Evolutionary conservation across 768 basidiomycete genomes (phyloP), one percentile per base, ranked within the genome.

Genomic region (Boletus rufocinnamomeus): DNA sequence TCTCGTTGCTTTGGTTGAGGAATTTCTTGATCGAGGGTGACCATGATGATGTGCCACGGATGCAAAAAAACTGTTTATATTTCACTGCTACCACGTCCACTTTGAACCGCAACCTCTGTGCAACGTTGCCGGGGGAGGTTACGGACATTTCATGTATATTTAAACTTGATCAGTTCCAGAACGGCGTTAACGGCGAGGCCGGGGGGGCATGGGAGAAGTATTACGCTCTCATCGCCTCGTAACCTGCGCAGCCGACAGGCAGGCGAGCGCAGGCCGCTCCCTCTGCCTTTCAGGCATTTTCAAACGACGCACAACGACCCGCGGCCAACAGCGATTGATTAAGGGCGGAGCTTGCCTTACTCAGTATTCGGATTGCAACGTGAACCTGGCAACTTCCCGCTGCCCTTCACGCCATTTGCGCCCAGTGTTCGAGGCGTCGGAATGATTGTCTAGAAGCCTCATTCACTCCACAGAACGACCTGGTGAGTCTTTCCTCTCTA

Each of bases 401-500:
- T 65, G 50, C 63, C 47, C 53, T 66, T 63, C 64, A 63, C 66
- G 50, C 67, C 41, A 57, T 52, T 67, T 63, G 40, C 63, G 57
- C 61, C 63, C 48, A 28, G 44, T 17, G 11, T 50, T 41, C 43
- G 30, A 45, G 51, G 56, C 25, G 45, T 47, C 47, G 30, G 50
- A 58, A 71, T 71, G 68, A 58, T 52, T 47, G 43, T 59, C 52
- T 69, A 69, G n/a, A n/a, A n/a, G 69, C 53, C 58, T 47, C 52
- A n/a, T 44, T 60, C 43, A 37, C 37, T 38, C 44, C 38, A 44
- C 60, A 35, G 51, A 58, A 56, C 67, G 35, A 61, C 60, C 41
- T 28, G 47, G 69, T 66, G 55, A 66, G 68, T 51, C 17, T 27
- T 43, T 23, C 25, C 53, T 52, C 48, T 35, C 46, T 52, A 32